These are phyloP conservation scores for Corylus heterophylla DNA, from an alignment of 306 rosid genomes.

Conservation along the genomic window DNA sequence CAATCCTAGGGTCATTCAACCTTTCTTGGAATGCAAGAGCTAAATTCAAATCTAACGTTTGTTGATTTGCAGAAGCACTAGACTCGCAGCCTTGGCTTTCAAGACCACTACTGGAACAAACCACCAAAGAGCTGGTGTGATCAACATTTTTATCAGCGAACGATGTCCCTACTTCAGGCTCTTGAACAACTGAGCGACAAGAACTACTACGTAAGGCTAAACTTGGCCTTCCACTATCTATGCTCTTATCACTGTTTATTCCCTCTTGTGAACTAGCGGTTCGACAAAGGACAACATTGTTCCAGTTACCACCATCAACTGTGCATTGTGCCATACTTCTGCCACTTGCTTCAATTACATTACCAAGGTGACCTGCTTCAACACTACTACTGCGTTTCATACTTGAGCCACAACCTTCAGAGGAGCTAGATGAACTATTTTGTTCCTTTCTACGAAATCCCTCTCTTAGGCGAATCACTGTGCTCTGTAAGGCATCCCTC, in stretches of 20 bases:
- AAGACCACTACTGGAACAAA: slow-evolving; percentile 89
- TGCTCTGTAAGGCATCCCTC: slow-evolving; percentile 97
- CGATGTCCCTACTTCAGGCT: slow-evolving; percentile 71
- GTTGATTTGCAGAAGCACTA: slow-evolving; percentile 88
- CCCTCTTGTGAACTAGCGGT: slow-evolving; percentile 80
- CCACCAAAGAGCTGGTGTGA: slow-evolving; percentile 64
- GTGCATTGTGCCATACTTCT: slow-evolving; percentile 56
- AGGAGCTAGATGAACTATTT: slow-evolving; percentile 93
- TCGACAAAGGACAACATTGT: slow-evolving; percentile 55
- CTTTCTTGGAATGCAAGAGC: slow-evolving; percentile 96
- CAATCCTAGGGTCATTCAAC: slow-evolving; percentile 92
- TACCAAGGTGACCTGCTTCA: slow-evolving; percentile 81
- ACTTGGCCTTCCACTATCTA: slow-evolving; percentile 99
- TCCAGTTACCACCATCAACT: slow-evolving; percentile 83
- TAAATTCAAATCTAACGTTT: slow-evolving; percentile 79
- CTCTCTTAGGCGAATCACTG: slow-evolving; percentile 95
- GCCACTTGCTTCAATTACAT: slow-evolving; percentile 64
- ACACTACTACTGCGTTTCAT: slow-evolving; percentile 97
- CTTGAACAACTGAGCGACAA: slow-evolving; percentile 87
- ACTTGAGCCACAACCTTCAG: slow-evolving; percentile 99
- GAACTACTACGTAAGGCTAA: slow-evolving; percentile 90
- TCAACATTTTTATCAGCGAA: slow-evolving; percentile 62
- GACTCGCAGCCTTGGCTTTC: slow-evolving; percentile 96
- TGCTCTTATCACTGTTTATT: slow-evolving; percentile 89
- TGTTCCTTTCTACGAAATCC: slow-evolving; percentile 96